A percentile compares a stretch with the other conserved stretches of the same genome.
Conservation (phyloP, 352 stramenopile genomes). For the Phytophthora hibernalis region DNA sequence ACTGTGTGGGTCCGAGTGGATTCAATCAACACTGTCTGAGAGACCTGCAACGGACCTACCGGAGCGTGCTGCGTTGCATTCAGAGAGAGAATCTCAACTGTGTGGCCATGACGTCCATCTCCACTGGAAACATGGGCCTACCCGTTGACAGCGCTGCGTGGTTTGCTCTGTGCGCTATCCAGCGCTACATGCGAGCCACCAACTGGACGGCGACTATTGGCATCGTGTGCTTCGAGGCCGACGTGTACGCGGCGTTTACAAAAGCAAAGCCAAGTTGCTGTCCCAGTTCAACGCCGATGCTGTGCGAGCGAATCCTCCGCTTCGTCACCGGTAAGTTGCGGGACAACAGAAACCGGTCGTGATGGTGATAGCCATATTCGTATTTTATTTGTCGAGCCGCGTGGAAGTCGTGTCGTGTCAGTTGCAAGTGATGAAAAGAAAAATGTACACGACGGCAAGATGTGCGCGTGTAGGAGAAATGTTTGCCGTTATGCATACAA, state of each 20-base stretch:
- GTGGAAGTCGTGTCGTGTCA: slow-evolving; percentile 23
- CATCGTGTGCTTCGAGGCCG: slow-evolving; percentile 59
- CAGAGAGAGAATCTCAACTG: slow-evolving; percentile 53
- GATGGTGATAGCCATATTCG: slow-evolving; percentile 4
- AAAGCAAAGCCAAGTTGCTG: slow-evolving; percentile 35
- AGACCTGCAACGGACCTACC: slow-evolving; percentile 42
- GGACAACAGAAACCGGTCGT: neutral
- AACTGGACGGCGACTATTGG: slow-evolving; percentile 56
- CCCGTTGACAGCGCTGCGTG: slow-evolving; percentile 42
- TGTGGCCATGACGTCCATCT: slow-evolving; percentile 71
- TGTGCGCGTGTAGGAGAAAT: slow-evolving; percentile 7
- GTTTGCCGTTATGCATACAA: slow-evolving; percentile 7
- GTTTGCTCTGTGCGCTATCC: slow-evolving; percentile 57
- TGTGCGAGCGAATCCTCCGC: slow-evolving; percentile 24
- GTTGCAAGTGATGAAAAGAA: slow-evolving; percentile 14
- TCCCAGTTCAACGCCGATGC: slow-evolving; percentile 28
- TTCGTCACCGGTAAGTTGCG: slow-evolving; percentile 13
- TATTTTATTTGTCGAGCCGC: slow-evolving; percentile 36
- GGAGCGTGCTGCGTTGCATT: slow-evolving; percentile 45
- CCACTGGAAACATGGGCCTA: slow-evolving; percentile 65
- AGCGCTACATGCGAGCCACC: slow-evolving; percentile 55
- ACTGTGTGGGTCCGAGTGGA: slow-evolving; percentile 59
- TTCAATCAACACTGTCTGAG: slow-evolving; percentile 32
- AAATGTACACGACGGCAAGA: slow-evolving; percentile 18
- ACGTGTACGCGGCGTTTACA: slow-evolving; percentile 50